Conservation (phyloP, 2,329 filamentous ascomycete genomes). For the Fusarium redolens region DNA sequence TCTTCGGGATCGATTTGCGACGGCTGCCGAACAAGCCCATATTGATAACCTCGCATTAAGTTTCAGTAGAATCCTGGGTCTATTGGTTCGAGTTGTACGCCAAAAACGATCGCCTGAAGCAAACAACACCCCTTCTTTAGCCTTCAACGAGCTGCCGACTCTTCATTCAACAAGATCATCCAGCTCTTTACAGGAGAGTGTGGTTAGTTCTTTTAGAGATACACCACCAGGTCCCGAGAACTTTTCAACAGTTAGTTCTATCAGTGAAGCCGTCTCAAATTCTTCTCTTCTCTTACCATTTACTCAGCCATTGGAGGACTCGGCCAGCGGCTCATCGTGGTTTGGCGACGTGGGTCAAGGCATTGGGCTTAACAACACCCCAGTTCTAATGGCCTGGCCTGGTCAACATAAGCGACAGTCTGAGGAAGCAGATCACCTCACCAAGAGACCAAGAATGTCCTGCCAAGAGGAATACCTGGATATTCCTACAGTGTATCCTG, state of each 20-base stretch:
- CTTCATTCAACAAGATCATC: conserved; percentile 39
- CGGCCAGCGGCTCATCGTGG: conserved; percentile 30
- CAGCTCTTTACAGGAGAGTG: conserved; percentile 31
- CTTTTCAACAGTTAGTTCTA: conserved; percentile 24
- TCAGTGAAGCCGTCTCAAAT: conserved; percentile 13
- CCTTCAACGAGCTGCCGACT: conserved; percentile 42
- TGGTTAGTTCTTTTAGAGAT: conserved; percentile 36
- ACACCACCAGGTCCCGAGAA: conserved; percentile 38
- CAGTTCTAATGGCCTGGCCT: conserved; percentile 29
- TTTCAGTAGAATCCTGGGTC: conserved; percentile 33
- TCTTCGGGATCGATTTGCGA: conserved; percentile 37
- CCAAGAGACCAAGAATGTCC: conserved; percentile 37
- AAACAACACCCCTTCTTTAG: conserved; percentile 31
- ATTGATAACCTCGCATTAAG: conserved; percentile 35
- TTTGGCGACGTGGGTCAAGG: background rate
- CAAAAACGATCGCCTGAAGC: conserved; percentile 29
- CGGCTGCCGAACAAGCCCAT: conserved; percentile 30
- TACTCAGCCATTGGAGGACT: conserved; percentile 32
- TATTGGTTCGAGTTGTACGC: conserved; percentile 32
- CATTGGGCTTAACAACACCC: background rate
- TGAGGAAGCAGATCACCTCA: conserved; percentile 18
- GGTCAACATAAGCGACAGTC: conserved; percentile 39
- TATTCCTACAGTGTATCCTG: conserved; percentile 34
- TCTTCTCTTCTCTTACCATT: conserved; percentile 38
- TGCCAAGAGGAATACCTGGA: conserved; percentile 40